Evolutionary conservation across 441 rosid species (phyloP).

Genomic region (Capsella rubella): DNA sequence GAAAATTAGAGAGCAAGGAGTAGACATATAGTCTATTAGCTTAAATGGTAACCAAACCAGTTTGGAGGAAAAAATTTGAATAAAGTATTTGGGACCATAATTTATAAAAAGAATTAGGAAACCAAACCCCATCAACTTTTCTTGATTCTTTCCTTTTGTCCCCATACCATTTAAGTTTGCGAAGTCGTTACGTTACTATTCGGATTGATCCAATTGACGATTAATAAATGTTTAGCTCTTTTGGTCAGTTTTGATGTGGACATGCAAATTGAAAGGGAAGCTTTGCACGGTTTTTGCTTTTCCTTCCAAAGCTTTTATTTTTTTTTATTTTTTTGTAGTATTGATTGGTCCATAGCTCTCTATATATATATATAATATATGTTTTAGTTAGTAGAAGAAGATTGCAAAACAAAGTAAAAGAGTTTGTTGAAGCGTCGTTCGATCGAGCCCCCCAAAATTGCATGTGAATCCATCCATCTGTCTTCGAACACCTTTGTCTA

Average conservation of each 20-base stretch:
- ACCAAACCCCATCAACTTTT: conserved; percentile 41
- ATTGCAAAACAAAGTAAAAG: conserved; percentile 12
- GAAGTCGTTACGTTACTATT: conserved; percentile 40
- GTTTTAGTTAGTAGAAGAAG: background rate
- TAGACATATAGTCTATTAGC: background rate
- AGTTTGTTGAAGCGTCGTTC: conserved; percentile 30
- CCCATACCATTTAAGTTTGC: conserved; percentile 38
- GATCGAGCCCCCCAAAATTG: conserved; percentile 15
- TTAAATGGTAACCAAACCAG: conserved; percentile 34
- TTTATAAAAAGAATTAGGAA: conserved; percentile 2
- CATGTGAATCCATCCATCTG: conserved; percentile 40
- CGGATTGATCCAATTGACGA: conserved; percentile 24
- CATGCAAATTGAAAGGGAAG: conserved; percentile 35
- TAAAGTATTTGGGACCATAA: conserved; percentile 35
- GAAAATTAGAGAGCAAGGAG: conserved; percentile 10
- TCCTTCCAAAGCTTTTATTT: background rate
- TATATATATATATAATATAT: background rate
- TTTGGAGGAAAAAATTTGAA: background rate
- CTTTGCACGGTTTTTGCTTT: conserved; percentile 45
- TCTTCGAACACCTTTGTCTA: conserved; percentile 42
- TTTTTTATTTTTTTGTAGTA: background rate
- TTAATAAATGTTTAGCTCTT: conserved; percentile 33
- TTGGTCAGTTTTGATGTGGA: conserved; percentile 43
- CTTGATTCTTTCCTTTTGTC: conserved; percentile 37
- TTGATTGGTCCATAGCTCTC: conserved; percentile 31